Conservation (phyloP, 78 protist species). For the Isochrysis galbana region DNA sequence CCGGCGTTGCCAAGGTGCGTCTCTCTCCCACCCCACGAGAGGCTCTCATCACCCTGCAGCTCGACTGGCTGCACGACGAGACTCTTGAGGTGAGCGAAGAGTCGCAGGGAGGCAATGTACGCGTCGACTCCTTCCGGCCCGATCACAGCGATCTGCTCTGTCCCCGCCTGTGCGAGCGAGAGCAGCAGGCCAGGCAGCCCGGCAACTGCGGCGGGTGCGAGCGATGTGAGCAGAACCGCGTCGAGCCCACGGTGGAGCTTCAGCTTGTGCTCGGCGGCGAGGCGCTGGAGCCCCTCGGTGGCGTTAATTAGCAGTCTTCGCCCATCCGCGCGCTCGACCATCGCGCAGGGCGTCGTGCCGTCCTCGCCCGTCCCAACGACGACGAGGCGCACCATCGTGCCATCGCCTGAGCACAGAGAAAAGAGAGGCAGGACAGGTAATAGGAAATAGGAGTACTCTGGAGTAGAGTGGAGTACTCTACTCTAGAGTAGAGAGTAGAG, state of each 20-base stretch:
- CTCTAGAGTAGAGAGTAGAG: too few species aligned
- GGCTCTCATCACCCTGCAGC: too few species aligned
- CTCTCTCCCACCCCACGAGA: too few species aligned
- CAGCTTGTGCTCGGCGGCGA: background rate
- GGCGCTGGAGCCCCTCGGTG: slow-evolving; percentile 5
- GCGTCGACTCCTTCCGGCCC: background rate
- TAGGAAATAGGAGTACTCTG: too few species aligned
- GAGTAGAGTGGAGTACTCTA: too few species aligned
- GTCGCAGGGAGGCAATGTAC: background rate
- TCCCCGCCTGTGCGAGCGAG: background rate
- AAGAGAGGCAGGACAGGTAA: too few species aligned
- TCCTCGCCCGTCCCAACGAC: slow-evolving; percentile 5
- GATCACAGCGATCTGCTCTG: background rate
- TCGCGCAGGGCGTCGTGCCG: slow-evolving; percentile 1
- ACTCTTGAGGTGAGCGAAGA: background rate
- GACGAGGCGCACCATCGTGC: too few species aligned
- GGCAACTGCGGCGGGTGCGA: background rate
- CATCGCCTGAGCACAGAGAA: too few species aligned
- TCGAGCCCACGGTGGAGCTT: background rate
- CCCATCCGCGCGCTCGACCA: background rate
- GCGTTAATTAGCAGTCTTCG: slow-evolving; percentile 14
- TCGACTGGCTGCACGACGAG: background rate
- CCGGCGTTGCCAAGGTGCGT: too few species aligned
- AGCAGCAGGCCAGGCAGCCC: slow-evolving; percentile 21
- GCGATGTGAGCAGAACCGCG: background rate